Conservation (phyloP, 140 eudicot genomes). For the Anethum foeniculum region DNA sequence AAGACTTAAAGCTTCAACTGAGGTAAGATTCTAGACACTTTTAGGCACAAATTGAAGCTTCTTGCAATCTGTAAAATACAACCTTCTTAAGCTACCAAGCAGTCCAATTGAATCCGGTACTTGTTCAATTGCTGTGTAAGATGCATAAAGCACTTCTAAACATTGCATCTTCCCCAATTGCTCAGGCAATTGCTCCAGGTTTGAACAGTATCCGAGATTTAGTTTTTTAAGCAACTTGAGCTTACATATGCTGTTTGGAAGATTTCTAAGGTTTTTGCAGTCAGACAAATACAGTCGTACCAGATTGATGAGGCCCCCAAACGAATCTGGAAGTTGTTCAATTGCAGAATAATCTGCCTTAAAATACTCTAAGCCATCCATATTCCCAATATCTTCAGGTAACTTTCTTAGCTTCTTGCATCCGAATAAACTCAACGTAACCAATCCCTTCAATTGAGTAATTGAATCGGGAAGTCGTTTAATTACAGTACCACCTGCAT, state of each 20-base stretch:
- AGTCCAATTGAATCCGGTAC: background rate
- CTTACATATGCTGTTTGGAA: too few species aligned
- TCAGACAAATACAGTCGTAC: too few species aligned
- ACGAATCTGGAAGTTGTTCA: too few species aligned
- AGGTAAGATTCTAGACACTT: background rate
- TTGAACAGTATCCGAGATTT: background rate
- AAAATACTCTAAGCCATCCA: too few species aligned
- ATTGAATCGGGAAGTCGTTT: background rate
- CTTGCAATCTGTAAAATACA: background rate
- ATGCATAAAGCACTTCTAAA: background rate
- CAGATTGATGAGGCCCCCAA: too few species aligned
- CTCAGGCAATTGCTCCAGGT: background rate
- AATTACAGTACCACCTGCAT: background rate
- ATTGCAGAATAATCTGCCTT: too few species aligned
- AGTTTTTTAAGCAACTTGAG: background rate
- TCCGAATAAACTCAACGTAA: too few species aligned
- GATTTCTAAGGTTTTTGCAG: too few species aligned
- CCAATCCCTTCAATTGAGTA: background rate
- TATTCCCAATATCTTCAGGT: too few species aligned
- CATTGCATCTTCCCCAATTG: background rate
- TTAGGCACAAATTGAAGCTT: background rate
- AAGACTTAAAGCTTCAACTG: rapidly evolving
- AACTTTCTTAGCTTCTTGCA: too few species aligned
- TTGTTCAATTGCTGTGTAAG: background rate
- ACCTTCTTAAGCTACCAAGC: background rate